Evolutionary conservation across 2,329 filamentous ascomycete species (phyloP), one percentile per base, ranked within the genome.

Genomic region (Boeremia exigua): DNA sequence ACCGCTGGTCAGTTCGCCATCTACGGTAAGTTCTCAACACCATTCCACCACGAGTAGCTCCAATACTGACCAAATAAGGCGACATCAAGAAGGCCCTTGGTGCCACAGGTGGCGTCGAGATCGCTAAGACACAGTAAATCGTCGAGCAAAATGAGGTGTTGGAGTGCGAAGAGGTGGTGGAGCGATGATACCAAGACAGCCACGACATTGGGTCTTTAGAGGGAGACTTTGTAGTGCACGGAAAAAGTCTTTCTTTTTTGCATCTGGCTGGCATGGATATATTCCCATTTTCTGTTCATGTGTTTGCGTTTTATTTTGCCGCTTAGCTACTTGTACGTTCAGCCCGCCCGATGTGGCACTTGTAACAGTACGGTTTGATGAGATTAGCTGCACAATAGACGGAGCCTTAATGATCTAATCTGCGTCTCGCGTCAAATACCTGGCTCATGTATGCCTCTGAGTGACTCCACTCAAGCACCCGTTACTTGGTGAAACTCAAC

Each of bases 1-100:
- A 75, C 73, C 40, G 72, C 72, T 40, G 72, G 72, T 65, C 91
- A 95, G 81, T 95, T 95, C 79, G 90, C 90, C 73, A 96, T 96
- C 78, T 96, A 96, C 75, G 91, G 89, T 50, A 59, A 66, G 56
- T 53, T 34, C 6, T 14, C 19, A 25, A 32, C 23, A 30, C 6
- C n/a, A 17, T 7, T 9, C 28, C 6, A 32, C 5, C 12, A 32
- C 19, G 28, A 10, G 12, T 23, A 38, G 34, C 23, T 15, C 14
- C 19, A 19, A 17, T 19, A n/a, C 44, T 51, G 39, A 33, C 40
- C n/a, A n/a, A 3, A 12, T 11, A 25, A 52, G 54, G 61, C 77
- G 84, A 88, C 69, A 80, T 89, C 68, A 90, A 90, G 82, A 86
- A 87, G 78, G 77, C 68, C 0, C 77, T 92, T 4, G 88, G 88